A percentile compares a stretch with the other conserved stretches of the same genome.
Evolutionary conservation across 1,284 basidiomycete species (phyloP).

Genomic region (Phylloporus gajari): DNA sequence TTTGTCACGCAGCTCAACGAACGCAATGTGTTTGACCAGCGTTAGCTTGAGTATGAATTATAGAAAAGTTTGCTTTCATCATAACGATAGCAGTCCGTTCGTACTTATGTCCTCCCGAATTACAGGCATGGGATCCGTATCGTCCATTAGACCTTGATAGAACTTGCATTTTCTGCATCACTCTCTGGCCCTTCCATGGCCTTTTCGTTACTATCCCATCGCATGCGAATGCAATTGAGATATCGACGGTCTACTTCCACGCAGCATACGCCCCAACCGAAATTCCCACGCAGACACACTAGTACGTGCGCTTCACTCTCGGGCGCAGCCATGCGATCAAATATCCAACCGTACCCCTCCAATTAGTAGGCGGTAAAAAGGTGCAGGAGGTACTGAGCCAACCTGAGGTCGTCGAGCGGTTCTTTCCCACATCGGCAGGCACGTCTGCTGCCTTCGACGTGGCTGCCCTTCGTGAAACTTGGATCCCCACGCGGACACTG

Average conservation of each 20-base stretch:
- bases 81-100: neutral
- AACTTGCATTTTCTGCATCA: conserved; percentile 65
- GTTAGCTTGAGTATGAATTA: conserved; percentile 88
- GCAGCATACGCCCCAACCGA: too few relatives aligned
- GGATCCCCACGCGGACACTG: conserved; percentile 86
- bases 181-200: conserved; percentile 57
- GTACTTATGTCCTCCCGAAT: neutral
- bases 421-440: too few relatives aligned
- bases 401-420: conserved; percentile 78
- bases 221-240: conserved; percentile 43
- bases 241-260: too few relatives aligned
- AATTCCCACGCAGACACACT: too few relatives aligned
- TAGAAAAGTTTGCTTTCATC: conserved; percentile 61
- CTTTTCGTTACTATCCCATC: conserved; percentile 40
- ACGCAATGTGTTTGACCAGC: conserved; percentile 97
- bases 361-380: conserved; percentile 97
- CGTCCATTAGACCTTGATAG: conserved; percentile 79
- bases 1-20: conserved; percentile 92
- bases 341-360: conserved; percentile 90
- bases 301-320: conserved; percentile 73
- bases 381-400: conserved; percentile 90
- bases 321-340: conserved; percentile 90
- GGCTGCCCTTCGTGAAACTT: conserved; percentile 68
- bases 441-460: conserved; percentile 46
- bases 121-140: conserved; percentile 76